Evolutionary conservation across 2,329 filamentous ascomycete species (phyloP).

Genomic region (Fusarium liriodendri): DNA sequence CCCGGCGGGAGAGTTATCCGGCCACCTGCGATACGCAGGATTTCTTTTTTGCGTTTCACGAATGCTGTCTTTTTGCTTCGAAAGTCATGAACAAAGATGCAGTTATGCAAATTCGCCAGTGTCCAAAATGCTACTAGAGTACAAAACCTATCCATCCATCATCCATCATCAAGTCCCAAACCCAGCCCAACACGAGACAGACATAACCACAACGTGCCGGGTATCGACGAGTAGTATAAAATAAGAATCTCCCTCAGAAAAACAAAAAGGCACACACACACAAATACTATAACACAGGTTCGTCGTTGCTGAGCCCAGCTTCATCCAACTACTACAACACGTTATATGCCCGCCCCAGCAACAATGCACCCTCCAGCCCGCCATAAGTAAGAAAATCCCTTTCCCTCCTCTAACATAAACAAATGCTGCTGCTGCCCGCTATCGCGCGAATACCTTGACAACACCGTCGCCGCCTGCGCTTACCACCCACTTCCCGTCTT

Average conservation of each 20-base stretch:
- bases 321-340: slow-evolving; percentile 26
- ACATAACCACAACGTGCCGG: slow-evolving; percentile 43
- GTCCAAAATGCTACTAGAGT: slow-evolving; percentile 10
- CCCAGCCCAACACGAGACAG: slow-evolving; percentile 1
- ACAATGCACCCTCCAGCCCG: slow-evolving; percentile 23
- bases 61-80: not conserved
- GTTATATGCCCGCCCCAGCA: slow-evolving; percentile 17
- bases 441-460: slow-evolving; percentile 84
- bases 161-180: not conserved
- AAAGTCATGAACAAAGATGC: not conserved
- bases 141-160: slow-evolving; percentile 12
- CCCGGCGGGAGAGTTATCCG: slow-evolving; percentile 38
- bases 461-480: slow-evolving; percentile 95
- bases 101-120: not conserved
- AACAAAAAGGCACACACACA: not conserved
- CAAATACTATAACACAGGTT: slow-evolving; percentile 37
- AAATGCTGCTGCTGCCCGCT: not conserved
- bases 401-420: slow-evolving; percentile 1
- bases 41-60: not conserved
- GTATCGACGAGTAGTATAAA: slow-evolving; percentile 50
- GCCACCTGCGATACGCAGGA: slow-evolving; percentile 25
- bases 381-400: slow-evolving; percentile 1
- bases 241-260: slow-evolving; percentile 29
- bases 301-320: slow-evolving; percentile 22
- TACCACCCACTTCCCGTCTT: slow-evolving; percentile 93